Base-by-base conservation (phyloP, 768 basidiomycete genomes). In the Amyloporia xantha region DNA sequence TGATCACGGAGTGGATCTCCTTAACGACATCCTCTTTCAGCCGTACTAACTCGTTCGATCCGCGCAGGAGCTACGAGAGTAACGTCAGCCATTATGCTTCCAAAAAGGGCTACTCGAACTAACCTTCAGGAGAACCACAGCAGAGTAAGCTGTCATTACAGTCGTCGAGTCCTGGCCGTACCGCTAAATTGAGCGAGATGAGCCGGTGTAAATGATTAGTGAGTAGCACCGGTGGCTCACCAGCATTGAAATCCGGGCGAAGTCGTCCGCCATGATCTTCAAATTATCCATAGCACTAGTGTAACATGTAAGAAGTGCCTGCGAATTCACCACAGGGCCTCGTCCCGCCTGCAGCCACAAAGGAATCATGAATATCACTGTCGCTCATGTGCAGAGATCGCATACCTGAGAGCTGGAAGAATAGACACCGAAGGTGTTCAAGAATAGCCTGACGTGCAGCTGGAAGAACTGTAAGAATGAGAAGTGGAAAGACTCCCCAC, bases 121-220 rank as follows among this genome's bases (percentile, higher is more conserved):
- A 61, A 86, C 90, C 74, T 76, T 83, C 55, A 91, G 69, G 54
- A 92, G 67, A 61, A 89, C 84, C 30, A 91, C 80, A 17, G 89
- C 88, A 41, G 85, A 80, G 59, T 91, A 91, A 21, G 87, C 90
- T 17, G 85, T 86, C 89, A 91, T 91, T 40, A 86, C 78, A 6
- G 84, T 82, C 52, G 89, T 79, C 4, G 86, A 84, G 62, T 91
- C 89, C 69, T 91, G 90, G 6, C 84, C 78, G 57, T 91, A 92
- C 39, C 84, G 82, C 88, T 33, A n/a, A n/a, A n/a, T n/a, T n/a
- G n/a, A n/a, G 30, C 91, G 62, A 13, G 48, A 42, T 38, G 50
- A 52, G 13, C 36, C 52, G 36, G 30, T 7, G 30, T 33, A 15
- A 33, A 33, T 15, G 30, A 33, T n/a, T n/a, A n/a, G n/a, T 33